Conservation (phyloP, 305 asterid species). For the Fraxinus velutina region DNA sequence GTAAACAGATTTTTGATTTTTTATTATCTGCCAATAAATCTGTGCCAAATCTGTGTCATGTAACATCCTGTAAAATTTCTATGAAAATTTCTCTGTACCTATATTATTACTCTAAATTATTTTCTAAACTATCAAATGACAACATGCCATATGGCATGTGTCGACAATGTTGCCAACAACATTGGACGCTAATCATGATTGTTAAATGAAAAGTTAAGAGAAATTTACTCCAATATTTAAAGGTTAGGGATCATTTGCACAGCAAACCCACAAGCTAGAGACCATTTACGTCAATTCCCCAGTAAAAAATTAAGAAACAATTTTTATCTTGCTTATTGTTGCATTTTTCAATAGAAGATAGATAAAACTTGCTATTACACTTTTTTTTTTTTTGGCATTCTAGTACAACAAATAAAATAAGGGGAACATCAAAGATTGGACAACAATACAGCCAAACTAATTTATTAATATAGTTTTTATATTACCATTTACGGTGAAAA, state of each 20-base stretch:
- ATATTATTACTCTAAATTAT: too few relatives aligned
- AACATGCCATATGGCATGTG: not conserved
- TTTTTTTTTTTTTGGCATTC: not conserved
- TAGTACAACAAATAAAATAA: not conserved
- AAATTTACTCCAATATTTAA: not conserved
- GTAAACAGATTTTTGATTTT: not conserved
- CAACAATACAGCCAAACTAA: not conserved
- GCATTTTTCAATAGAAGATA: not conserved
- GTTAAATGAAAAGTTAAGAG: not conserved
- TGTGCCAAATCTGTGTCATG: not conserved
- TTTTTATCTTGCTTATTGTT: not conserved
- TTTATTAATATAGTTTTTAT: not conserved
- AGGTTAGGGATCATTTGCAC: not conserved
- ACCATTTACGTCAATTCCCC: not conserved
- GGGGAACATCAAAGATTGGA: not conserved
- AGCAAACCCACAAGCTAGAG: not conserved
- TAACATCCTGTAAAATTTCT: not conserved
- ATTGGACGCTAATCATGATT: not conserved
- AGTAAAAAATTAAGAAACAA: not conserved
- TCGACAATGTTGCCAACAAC: not conserved
- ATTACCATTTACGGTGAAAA: not conserved
- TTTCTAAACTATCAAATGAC: not conserved
- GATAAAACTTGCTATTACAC: not conserved
- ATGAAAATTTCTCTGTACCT: not conserved
- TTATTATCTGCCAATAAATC: not conserved